Base-by-base conservation (phyloP, 2,329 filamentous ascomycete genomes). In the Beauveria bassiana region DNA sequence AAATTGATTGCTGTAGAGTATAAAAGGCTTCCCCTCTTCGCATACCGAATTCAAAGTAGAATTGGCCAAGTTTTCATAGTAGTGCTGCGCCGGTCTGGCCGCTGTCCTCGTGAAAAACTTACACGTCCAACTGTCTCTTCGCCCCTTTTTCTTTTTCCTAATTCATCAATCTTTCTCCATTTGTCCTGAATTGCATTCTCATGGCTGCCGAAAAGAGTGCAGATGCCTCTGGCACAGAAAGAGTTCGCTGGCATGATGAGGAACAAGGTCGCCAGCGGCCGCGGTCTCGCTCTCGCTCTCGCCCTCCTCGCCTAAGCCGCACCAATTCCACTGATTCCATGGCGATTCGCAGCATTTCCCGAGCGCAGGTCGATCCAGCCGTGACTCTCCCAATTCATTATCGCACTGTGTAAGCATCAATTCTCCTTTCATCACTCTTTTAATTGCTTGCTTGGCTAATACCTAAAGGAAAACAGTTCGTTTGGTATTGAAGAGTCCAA, bases 401-500 rank as follows among this genome's bases (percentile, higher is more conserved):
- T 67, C 78, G 81, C 50, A 83, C 80, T 3, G 71, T 82, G 73
- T 82, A 76, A 76, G 76, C 22, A 51, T 10, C 20, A 5, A 5
- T 42, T 59, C 34, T 26, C 18, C 58, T 40, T 40, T 28, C 10
- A 34, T 26, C 26, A 24, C 34, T 55, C 24, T 14, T 10, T 14
- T 10, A 40, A 40, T 38, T 22, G 10, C 10, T 49, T n/a, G 38
- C 65, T 64, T 49, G 20, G 38, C 65, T 64, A 56, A 64, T 43
- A 26, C 46, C 7, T 18, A 22, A 20, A 22, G 22, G 38, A 22
- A 61, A 61, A 31, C 75, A 75, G 78, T n/a, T 81, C 80, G 4
- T 83, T 80, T 64, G 77, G 84, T 56, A 83, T 86, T 66, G 79
- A 81, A 16, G 81, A 85, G 62, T 78, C 79, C 49, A 80, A 81